Base-by-base conservation (phyloP, 495 filamentous ascomycete species). In the Cercophora sp. region DNA sequence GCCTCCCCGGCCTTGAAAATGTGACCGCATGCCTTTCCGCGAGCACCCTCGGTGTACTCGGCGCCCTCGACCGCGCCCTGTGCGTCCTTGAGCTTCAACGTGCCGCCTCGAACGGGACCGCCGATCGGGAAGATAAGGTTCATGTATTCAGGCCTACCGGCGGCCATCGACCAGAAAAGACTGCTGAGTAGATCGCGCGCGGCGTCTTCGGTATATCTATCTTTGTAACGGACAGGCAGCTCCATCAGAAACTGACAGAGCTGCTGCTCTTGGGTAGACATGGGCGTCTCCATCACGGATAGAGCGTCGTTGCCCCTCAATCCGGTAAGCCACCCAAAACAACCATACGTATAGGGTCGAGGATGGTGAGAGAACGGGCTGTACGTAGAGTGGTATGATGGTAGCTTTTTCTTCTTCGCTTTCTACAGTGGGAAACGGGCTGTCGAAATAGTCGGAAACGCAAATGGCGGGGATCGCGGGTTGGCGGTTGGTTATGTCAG, bases 21-120 rank as follows among this genome's bases (percentile, higher is more conserved):
- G 73, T 98, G 93, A 6, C 93, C 93, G 64, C 93, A 98, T n/a
- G 88, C 83, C 66, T 92, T 95, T 43, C 93, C 93, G 59, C 91
- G 81, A 37, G 94, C 93, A 25, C 86, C 86, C 55, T 89, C 88
- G 43, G 88, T 94, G 67, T 97, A 98, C 66, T 98, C 93, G 3
- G 92, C 89, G 9, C 93, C 93, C 58, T 96, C 91, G 40, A 86
- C 76, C 8, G 89, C 87, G n/a, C 92, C 93, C 63, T 96, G 94
- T 18, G 90, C 91, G 48, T 85, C 81, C 31, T 85, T 77, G 24
- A 97, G 73, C 61, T 84, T 91, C 83, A 91, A 88, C 11, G 68
- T 66, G n/a, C 75, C 76, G 24, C 60, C 60, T 2, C 85, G 81
- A 3, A 80, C 64, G 1, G 73, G 69, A 29, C 48, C 68, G n/a